These are phyloP conservation scores for Castanea mollissima DNA, from an alignment of 306 rosid genomes.

Conservation along the genomic window DNA sequence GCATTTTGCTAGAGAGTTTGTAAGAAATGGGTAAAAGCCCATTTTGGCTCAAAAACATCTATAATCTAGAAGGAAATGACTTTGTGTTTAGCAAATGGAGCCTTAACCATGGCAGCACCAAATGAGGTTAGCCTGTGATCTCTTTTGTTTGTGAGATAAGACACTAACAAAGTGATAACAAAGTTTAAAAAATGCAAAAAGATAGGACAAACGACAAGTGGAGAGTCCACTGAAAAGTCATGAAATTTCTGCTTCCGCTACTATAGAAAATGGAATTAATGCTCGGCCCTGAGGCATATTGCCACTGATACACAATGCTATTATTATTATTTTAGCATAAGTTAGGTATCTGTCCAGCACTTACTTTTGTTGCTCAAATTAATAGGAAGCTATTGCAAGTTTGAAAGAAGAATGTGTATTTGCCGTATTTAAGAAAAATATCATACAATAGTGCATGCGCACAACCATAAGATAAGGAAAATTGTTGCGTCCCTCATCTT, in stretches of 20 bases:
- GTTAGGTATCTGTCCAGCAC: slow-evolving; percentile 1
- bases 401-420: background rate
- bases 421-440: background rate
- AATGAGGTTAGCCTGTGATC: background rate
- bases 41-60: background rate
- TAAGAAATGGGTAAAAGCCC: no score
- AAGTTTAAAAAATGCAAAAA: background rate
- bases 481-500: no score
- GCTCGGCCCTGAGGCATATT: background rate
- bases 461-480: no score
- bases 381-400: background rate
- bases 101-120: background rate
- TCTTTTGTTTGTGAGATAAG: background rate
- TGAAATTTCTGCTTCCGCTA: background rate
- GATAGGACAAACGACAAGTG: background rate
- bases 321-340: background rate
- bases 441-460: background rate
- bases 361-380: background rate
- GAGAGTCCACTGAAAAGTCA: background rate
- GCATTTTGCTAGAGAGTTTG: no score
- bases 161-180: background rate
- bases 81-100: background rate
- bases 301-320: background rate
- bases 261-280: background rate
- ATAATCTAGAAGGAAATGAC: background rate